These are phyloP conservation scores for Fraxinus velutina DNA, from an alignment of 305 asterid species.

Conservation along the genomic window DNA sequence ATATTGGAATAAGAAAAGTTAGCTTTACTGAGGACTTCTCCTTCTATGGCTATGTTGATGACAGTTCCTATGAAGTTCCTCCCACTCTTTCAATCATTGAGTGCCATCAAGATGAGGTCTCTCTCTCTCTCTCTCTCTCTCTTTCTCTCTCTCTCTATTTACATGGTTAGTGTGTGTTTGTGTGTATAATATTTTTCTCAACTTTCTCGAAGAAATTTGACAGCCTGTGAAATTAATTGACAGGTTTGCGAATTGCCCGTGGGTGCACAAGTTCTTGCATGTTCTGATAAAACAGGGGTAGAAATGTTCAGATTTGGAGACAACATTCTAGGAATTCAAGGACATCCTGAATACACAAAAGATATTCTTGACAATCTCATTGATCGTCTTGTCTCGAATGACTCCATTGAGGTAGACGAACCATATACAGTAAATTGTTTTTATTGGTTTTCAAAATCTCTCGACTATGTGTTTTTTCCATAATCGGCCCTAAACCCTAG, in stretches of 20 bases:
- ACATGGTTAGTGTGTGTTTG: background rate
- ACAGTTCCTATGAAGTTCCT: constrained; percentile 36
- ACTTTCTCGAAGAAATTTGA: background rate
- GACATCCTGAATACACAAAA: constrained; percentile 75
- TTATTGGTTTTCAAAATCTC: background rate
- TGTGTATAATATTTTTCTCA: background rate
- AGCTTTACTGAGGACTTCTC: constrained; percentile 39
- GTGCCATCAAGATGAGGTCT: constrained; percentile 82
- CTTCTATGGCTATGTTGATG: constrained; percentile 27
- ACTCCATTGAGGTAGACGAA: constrained; percentile 42
- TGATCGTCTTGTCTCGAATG: constrained; percentile 48
- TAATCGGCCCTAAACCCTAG: background rate
- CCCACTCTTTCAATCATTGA: constrained; percentile 46
- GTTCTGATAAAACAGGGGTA: constrained; percentile 59
- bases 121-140: background rate
- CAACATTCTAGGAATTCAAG: constrained; percentile 60
- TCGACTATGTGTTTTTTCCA: background rate
- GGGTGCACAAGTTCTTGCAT: constrained; percentile 58
- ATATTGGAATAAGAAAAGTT: constrained; percentile 63
- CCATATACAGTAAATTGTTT: background rate
- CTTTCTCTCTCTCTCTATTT: background rate
- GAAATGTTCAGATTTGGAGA: constrained; percentile 64
- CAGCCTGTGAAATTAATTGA: background rate
- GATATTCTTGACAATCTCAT: constrained; percentile 53
- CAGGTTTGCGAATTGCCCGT: constrained; percentile 68